A percentile compares a stretch with the other conserved stretches of the same genome.
Evolutionary conservation across 495 filamentous ascomycete genomes (phyloP).

Genomic region (Thermochaetoides thermophila): DNA sequence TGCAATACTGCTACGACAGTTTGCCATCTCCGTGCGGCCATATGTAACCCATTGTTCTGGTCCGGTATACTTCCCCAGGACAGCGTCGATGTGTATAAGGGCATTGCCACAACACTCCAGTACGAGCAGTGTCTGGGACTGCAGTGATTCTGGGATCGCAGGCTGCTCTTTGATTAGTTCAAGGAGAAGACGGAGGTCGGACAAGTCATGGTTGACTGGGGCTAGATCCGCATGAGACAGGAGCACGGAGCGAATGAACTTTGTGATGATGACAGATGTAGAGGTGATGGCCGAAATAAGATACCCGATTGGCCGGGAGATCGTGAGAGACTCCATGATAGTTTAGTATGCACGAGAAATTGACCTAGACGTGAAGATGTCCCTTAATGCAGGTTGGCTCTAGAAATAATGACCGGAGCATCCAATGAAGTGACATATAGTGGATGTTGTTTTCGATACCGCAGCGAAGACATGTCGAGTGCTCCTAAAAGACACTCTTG

Average conservation of each 20-base stretch:
- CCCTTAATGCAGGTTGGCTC: too few relatives aligned
- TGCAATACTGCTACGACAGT: constrained; percentile 6
- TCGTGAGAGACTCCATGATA: too few relatives aligned
- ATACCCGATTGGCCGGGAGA: constrained; percentile 11
- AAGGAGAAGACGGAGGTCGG: constrained; percentile 17
- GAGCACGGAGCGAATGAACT: constrained; percentile 18
- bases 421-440: too few relatives aligned
- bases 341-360: too few relatives aligned
- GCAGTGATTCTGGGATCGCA: constrained; percentile 8
- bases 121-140: constrained; percentile 10
- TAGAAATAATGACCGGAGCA: too few relatives aligned
- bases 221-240: constrained; percentile 15
- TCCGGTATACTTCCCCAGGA: constrained; percentile 8
- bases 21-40: constrained; percentile 5
- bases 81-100: constrained; percentile 9
- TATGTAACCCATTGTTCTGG: constrained; percentile 8
- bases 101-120: constrained; percentile 11
- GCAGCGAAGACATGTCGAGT: too few relatives aligned
- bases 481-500: too few relatives aligned
- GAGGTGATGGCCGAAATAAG: constrained; percentile 13
- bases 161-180: constrained; percentile 15
- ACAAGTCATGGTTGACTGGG: constrained; percentile 17
- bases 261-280: constrained; percentile 15
- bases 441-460: too few relatives aligned
- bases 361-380: too few relatives aligned